Evolutionary conservation across 2,329 filamentous ascomycete genomes (phyloP), one percentile per base, ranked within the genome.

Genomic region (Alternaria panax): DNA sequence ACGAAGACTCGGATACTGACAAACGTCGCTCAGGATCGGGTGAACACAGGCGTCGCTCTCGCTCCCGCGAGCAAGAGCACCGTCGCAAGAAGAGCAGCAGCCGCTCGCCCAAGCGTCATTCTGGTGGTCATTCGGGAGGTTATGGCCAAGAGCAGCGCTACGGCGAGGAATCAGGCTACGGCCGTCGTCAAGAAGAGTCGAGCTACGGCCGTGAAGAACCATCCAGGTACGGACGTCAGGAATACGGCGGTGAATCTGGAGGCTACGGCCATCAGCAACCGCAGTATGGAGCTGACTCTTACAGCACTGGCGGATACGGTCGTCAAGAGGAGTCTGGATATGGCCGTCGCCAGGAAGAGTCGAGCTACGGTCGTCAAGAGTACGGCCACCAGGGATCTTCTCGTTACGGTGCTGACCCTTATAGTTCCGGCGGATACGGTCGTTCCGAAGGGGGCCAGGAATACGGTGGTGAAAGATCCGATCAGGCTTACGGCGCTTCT

Each of bases 61-160:
- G 58, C 32, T 64, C 59, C 42, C 62, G 62, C 34, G 60, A 60
- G 47, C 63, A 66, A 38, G 66, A 65, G 61, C 58, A 56, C 36
- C 63, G 57, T 30, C 59, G 63, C 43, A 62, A 64, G 54, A 64
- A 66, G 57, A 68, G 69, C 42, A 64, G 66, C 59, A 70, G 65
- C 53, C 54, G 54, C 9, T 67, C 63, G 28, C 70, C 71, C 12
- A 67, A 71, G 52, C 66, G 68, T 16, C 57, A 57, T 57, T 71
- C 69, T 8, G 66, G 67, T 34, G 64, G 67, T 12, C 65, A 68
- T 59, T 43, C 51, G 40, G 53, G 58, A 38, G 67, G 63, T 40
- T 70, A 71, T 24, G 66, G 71, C 47, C 57, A 70, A 36, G 71
- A 74, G 48, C 57, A 64, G 25, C 41, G 70, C 30, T 72, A 74